A percentile compares a stretch with the other conserved stretches of the same genome.
These are phyloP conservation scores for Chalaropsis thielavioides DNA, from an alignment of 2,329 filamentous ascomycete genomes.

Conservation along the genomic window DNA sequence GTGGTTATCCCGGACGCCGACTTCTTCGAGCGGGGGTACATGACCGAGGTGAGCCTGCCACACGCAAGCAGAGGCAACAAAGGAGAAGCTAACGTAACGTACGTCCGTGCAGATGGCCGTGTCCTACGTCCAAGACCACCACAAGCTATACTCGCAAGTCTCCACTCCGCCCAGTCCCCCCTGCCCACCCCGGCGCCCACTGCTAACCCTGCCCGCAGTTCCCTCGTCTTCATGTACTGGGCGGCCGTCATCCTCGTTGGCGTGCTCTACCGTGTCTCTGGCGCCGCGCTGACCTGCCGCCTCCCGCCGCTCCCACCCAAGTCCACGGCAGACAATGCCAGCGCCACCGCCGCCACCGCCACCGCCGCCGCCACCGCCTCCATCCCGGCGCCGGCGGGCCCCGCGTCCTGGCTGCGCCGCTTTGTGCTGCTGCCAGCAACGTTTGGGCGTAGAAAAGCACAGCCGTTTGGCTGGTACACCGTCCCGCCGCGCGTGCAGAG, in stretches of 20 bases:
- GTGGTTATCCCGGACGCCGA: conserved; percentile 12
- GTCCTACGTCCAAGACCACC: conserved; percentile 20
- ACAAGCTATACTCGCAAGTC: background rate
- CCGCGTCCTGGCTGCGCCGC: conserved; percentile 24
- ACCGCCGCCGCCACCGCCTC: background rate
- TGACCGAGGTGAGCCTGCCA: conserved; percentile 8
- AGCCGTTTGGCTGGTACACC: conserved; percentile 32
- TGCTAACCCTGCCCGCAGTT: conserved; percentile 4
- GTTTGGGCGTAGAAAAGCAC: conserved; percentile 30
- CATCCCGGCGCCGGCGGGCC: conserved; percentile 5
- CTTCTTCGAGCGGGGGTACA: conserved; percentile 14
- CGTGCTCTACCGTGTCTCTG: conserved; percentile 22
- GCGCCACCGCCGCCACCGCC: background rate
- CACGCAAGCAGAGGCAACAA: background rate
- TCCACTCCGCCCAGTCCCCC: background rate
- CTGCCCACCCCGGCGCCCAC: background rate
- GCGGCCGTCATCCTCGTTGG: conserved; percentile 27
- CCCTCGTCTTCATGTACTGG: conserved; percentile 27
- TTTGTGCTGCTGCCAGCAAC: conserved; percentile 29
- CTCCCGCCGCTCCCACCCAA: background rate
- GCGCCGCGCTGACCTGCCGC: background rate
- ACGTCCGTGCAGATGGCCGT: conserved; percentile 25
- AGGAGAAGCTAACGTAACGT: background rate
- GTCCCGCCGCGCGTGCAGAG: conserved; percentile 32
- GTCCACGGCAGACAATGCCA: background rate